A percentile compares a stretch with the other conserved stretches of the same genome.
Evolutionary conservation across 2,329 filamentous ascomycete species (phyloP).

Genomic region (Fusarium burgessii): DNA sequence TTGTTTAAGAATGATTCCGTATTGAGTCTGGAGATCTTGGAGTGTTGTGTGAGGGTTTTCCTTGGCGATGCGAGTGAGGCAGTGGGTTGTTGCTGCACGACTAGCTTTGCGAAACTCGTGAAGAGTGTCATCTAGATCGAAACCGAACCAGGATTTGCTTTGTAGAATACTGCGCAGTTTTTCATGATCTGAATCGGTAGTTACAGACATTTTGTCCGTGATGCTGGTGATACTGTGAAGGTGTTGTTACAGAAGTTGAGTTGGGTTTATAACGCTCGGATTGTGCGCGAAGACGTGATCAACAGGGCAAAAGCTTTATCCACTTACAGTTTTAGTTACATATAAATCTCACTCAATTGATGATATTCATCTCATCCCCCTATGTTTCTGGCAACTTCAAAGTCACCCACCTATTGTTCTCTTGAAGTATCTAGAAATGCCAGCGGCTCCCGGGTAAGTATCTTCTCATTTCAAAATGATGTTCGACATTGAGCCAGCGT

Average conservation of each 20-base stretch:
- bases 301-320: background rate
- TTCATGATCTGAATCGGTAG: rapidly evolving
- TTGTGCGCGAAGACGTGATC: background rate
- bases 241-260: background rate
- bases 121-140: slow-evolving; percentile 63
- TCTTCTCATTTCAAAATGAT: background rate
- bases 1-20: slow-evolving; percentile 50
- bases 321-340: background rate
- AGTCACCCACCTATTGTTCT: background rate
- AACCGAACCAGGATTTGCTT: slow-evolving; percentile 55
- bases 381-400: background rate
- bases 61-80: slow-evolving; percentile 49
- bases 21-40: slow-evolving; percentile 39
- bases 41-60: slow-evolving; percentile 6
- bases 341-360: rapidly evolving
- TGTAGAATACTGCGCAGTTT: background rate
- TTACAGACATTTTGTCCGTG: background rate
- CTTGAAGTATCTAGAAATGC: background rate
- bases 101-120: slow-evolving; percentile 60
- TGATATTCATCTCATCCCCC: no score
- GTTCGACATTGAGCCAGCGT: background rate
- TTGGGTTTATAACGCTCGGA: background rate
- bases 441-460: background rate
- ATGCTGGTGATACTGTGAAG: background rate
- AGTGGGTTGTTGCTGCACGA: slow-evolving; percentile 48